Base-by-base conservation (phyloP, 257 asterid genomes). In the Scutellaria minor region DNA sequence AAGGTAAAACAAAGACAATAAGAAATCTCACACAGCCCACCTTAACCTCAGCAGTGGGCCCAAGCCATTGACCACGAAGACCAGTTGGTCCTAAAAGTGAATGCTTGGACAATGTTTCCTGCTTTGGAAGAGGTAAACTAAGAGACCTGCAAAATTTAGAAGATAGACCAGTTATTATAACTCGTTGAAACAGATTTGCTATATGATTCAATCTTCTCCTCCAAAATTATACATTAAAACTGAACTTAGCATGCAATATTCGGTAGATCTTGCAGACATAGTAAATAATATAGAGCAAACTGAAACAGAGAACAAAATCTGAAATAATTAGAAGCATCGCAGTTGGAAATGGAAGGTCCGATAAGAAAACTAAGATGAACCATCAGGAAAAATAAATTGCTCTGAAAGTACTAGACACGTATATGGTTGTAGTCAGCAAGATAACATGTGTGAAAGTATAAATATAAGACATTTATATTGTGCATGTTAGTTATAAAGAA, bases 71-170 rank as follows among this genome's bases (percentile, higher is more conserved):
- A 79, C 95, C 95, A 75, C 71, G 92, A 77, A 95, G 99, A 80
- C 96, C 97, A 81, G 80, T 88, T 56, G 97, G 95, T 66, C 97
- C 97, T 62, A 95, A 81, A 57, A 94, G 44, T 9, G 98, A 89
- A 90, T 91, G 97, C 67, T 97, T 88, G 55, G 98, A 90, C 77
- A 91, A 78, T 22, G 98, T 91, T 80, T 94, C 99, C 82, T 89
- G 88, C 87, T 88, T 90, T 72, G 97, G 96, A 71, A 78, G 92
- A 72, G 98, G 93, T 71, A 88, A 80, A 78, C 85, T 70, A 77
- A 90, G 84, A 80, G 88, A 83, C 80, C 99, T 94, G 93, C 74
- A 80, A 64, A 72, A 50, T 70, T 70, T 63, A 22, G 48, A 60
- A 46, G 74, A 27, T 57, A 62, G 67, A 76, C 73, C 56, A 67